phyloP scores from a whole-genome alignment of 2,329 filamentous ascomycete genomes.

The Xylaria sp. region DNA sequence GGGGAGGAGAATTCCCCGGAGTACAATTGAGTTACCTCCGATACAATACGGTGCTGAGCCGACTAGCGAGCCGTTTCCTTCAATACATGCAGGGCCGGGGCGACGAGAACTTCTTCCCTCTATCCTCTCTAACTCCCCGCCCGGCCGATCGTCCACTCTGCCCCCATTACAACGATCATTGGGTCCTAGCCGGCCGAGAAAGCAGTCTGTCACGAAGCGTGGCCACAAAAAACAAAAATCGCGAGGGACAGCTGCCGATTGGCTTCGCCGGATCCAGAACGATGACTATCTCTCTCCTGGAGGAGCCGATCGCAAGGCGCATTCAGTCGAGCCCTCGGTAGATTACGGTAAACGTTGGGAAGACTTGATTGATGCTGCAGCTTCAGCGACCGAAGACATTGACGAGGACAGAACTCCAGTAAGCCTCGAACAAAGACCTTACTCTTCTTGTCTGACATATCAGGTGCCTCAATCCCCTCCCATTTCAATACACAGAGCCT shows the following conservation, averaged over 20 bases:
- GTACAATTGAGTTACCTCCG: constrained; percentile 78
- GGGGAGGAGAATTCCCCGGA: constrained; percentile 70
- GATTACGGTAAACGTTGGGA: constrained; percentile 94
- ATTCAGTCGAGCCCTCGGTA: constrained; percentile 84
- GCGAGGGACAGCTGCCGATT: constrained; percentile 73
- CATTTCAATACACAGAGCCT: constrained; percentile 70
- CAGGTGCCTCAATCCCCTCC: constrained; percentile 74
- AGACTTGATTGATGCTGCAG: constrained; percentile 92
- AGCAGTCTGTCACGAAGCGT: constrained; percentile 86
- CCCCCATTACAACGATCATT: constrained; percentile 82
- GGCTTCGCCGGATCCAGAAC: constrained; percentile 69
- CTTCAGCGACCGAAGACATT: constrained; percentile 89
- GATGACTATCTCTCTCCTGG: constrained; percentile 72
- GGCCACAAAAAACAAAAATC: constrained; percentile 85
- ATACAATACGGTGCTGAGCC: constrained; percentile 71
- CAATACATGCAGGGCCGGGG: constrained; percentile 66
- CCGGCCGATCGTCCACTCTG: constrained; percentile 86
- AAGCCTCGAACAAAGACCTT: constrained; percentile 58
- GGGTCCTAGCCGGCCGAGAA: constrained; percentile 78
- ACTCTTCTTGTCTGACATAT: constrained; percentile 58
- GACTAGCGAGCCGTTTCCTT: constrained; percentile 78
- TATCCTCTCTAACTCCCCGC: constrained; percentile 82
- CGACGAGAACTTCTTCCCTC: constrained; percentile 84
- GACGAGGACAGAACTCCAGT: constrained; percentile 92
- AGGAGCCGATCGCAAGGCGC: constrained; percentile 81